Conservation (phyloP, 2,329 filamentous ascomycete species). For the Cladosporium velox region DNA sequence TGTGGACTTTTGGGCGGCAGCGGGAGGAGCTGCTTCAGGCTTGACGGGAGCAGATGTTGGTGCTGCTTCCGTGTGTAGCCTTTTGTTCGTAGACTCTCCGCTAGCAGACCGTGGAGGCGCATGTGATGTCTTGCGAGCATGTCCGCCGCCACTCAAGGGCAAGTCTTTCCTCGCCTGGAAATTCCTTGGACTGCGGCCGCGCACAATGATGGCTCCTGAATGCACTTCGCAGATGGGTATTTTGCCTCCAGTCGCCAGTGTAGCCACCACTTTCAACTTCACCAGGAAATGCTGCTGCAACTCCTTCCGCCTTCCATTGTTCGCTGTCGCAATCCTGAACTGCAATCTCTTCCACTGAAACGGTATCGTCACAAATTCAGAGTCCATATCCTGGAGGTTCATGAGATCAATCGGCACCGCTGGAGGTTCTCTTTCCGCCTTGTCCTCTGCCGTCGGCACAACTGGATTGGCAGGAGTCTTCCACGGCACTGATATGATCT, state of each 20-base stretch:
- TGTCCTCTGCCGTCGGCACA: slow-evolving; percentile 65
- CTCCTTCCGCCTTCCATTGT: slow-evolving; percentile 92
- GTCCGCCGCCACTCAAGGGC: slow-evolving; percentile 76
- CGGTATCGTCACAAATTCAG: slow-evolving; percentile 85
- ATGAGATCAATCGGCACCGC: slow-evolving; percentile 72
- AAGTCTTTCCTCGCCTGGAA: slow-evolving; percentile 94
- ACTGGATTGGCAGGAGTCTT: slow-evolving; percentile 77
- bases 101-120: slow-evolving; percentile 30
- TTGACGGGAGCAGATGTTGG: slow-evolving; percentile 36
- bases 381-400: slow-evolving; percentile 68
- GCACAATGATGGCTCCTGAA: slow-evolving; percentile 89
- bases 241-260: slow-evolving; percentile 79
- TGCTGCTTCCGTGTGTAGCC: slow-evolving; percentile 28
- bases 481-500: slow-evolving; percentile 96
- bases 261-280: slow-evolving; percentile 81
- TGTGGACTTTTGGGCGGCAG: slow-evolving; percentile 41
- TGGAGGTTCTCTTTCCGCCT: slow-evolving; percentile 81
- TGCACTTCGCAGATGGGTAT: slow-evolving; percentile 79
- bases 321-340: slow-evolving; percentile 92
- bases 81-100: slow-evolving; percentile 31
- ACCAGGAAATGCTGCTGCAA: slow-evolving; percentile 95
- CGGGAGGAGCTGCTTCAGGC: slow-evolving; percentile 39
- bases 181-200: slow-evolving; percentile 88
- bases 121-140: slow-evolving; percentile 63
- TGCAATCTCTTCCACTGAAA: slow-evolving; percentile 93